These are phyloP conservation scores for Sporobolomyces roseus DNA, from an alignment of 768 basidiomycete genomes.

Conservation along the genomic window DNA sequence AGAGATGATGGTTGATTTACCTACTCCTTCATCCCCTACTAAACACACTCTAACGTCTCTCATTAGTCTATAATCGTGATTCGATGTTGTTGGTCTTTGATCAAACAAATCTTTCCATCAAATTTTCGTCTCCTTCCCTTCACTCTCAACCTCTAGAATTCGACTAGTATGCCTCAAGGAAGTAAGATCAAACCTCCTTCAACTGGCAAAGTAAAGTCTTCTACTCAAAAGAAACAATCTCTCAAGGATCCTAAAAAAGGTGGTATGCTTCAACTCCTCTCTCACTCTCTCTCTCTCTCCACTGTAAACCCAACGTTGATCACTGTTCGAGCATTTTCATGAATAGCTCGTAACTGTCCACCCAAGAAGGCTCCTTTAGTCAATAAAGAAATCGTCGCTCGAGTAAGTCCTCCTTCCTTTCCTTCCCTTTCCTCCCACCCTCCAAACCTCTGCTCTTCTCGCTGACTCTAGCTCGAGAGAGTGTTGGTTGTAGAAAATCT, in stretches of 20 bases:
- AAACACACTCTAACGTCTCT: slow-evolving; percentile 90
- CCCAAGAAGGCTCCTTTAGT: slow-evolving; percentile 30
- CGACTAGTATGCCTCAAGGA: slow-evolving; percentile 28
- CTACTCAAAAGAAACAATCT: slow-evolving; percentile 32
- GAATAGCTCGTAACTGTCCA: slow-evolving; percentile 18
- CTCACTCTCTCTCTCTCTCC: background rate
- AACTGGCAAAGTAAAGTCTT: slow-evolving; percentile 15
- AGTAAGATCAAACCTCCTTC: slow-evolving; percentile 28
- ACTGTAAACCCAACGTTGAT: too few relatives aligned
- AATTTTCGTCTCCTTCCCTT: background rate
- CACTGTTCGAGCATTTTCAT: too few relatives aligned
- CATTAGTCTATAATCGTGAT: slow-evolving; percentile 10
- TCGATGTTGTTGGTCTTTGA: background rate
- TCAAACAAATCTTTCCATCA: too few relatives aligned
- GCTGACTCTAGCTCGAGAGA: background rate
- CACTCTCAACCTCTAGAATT: background rate
- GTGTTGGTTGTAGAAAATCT: slow-evolving; percentile 23
- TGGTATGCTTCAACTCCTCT: background rate
- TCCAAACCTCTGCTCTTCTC: background rate
- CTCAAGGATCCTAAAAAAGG: slow-evolving; percentile 38
- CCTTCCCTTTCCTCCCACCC: background rate
- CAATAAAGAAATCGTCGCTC: background rate
- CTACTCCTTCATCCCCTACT: slow-evolving; percentile 94
- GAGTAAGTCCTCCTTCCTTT: slow-evolving; percentile 8
- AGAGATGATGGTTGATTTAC: slow-evolving; percentile 95